Evolutionary conservation across 1,284 basidiomycete genomes (phyloP).

Genomic region (Leccinum huronense): DNA sequence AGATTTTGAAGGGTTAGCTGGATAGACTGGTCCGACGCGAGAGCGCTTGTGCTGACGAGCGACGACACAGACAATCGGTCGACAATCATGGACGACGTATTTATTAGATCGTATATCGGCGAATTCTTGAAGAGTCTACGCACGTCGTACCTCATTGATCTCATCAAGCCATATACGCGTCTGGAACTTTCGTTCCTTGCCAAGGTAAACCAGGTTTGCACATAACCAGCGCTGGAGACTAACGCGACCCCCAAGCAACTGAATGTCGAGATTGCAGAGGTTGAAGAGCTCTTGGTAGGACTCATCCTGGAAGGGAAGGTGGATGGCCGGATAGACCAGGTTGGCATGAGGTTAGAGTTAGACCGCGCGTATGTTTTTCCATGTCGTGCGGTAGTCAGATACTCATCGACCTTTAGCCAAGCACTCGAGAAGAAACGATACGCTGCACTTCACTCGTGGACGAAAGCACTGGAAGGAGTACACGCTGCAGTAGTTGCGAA

Average conservation of each 20-base stretch:
- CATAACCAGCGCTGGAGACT: background rate
- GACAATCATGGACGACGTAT: slow-evolving; percentile 93
- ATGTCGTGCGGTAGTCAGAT: background rate
- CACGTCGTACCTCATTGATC: slow-evolving; percentile 95
- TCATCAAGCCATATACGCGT: slow-evolving; percentile 95
- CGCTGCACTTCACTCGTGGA: slow-evolving; percentile 79
- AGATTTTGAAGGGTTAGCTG: slow-evolving; percentile 77
- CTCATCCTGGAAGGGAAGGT: slow-evolving; percentile 95
- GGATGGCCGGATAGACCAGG: slow-evolving; percentile 94
- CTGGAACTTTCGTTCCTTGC: slow-evolving; percentile 90
- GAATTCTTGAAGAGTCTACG: slow-evolving; percentile 91
- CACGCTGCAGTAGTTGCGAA: slow-evolving; percentile 74
- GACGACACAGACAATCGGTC: slow-evolving; percentile 73
- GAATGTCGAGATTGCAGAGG: slow-evolving; percentile 83
- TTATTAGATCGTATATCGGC: slow-evolving; percentile 92
- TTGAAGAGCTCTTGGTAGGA: slow-evolving; percentile 90
- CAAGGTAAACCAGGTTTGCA: slow-evolving; percentile 51
- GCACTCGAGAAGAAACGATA: slow-evolving; percentile 83
- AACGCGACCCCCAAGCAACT: slow-evolving; percentile 67
- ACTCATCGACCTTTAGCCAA: slow-evolving; percentile 51
- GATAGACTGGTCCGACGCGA: background rate
- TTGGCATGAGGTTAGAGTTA: slow-evolving; percentile 87
- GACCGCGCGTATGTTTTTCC: slow-evolving; percentile 72
- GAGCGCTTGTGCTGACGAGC: slow-evolving; percentile 1
- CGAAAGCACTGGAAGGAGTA: slow-evolving; percentile 69